Evolutionary conservation across 2,329 filamentous ascomycete species (phyloP), one percentile per base, ranked within the genome.

Genomic region (Exophiala xenobiotica): DNA sequence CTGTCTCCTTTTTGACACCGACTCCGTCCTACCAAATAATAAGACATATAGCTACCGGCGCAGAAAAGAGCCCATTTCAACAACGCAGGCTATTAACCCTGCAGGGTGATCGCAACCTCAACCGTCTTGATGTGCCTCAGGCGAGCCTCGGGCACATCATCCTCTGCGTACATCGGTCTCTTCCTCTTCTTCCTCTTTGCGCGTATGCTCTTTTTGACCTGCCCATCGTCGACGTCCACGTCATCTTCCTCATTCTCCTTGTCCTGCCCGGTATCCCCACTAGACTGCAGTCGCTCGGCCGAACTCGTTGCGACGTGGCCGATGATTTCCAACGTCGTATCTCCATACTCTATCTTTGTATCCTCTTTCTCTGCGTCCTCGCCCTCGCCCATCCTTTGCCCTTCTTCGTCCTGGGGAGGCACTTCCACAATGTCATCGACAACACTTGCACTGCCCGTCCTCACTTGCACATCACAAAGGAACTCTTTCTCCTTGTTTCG

Each of bases 371-470:
- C 51, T 14, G 47, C 44, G 19, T 39, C 46, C 42, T 58, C 26
- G 49, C 54, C 20, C 24, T 56, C 4, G 43, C 37, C 42, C 51
- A 54, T 64, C 55, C 58, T 58, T 16, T 55, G 46, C 23, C 63
- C 59, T 26, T 60, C 60, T n/a, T 59, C 33, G 14, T 52, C 56
- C n/a, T 59, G 61, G 33, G 56, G 48, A 19, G 68, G 67, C 40
- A 70, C 65, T 46, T 71, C 69, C 23, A 77, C 72, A 47, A 85
- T 74, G 71, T 85, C 81, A 70, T 85, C 82, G 48, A 85, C 74
- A 38, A 79, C 79, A 49, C 74, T 67, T 40, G 81, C 76, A 64
- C 70, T 80, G 20, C 80, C 80, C 55, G 79, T 80, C 62, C 72
- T 73, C 31, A 84, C 67, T 41, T 67, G 68, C 3, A 83, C 78